Percentiles rank a stretch among this genome's conserved stretches.
Evolutionary conservation across 2,329 filamentous ascomycete genomes (phyloP).

Genomic region (Talaromyces sp.): DNA sequence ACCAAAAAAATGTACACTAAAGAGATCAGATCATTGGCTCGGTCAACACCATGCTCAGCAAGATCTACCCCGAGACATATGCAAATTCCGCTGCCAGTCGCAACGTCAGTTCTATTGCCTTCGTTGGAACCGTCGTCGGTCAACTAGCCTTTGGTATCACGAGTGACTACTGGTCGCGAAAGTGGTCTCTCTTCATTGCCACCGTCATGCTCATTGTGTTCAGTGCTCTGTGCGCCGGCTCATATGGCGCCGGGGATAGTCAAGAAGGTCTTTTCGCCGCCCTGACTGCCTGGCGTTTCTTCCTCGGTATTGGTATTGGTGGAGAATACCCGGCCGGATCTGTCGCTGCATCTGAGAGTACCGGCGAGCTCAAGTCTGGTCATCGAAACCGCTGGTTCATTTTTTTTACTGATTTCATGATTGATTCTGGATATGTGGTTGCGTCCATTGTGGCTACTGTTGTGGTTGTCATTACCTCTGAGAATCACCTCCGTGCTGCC

Average conservation of each 20-base stretch:
- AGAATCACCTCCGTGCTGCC: constrained; percentile 66
- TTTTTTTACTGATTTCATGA: constrained; percentile 84
- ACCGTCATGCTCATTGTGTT: constrained; percentile 84
- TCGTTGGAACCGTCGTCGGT: constrained; percentile 80
- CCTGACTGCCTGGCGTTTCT: constrained; percentile 79
- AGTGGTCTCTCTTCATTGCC: constrained; percentile 74
- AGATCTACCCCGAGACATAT: constrained; percentile 69
- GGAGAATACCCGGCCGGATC: constrained; percentile 61
- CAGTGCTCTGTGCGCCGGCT: constrained; percentile 71
- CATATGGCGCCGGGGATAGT: constrained; percentile 70
- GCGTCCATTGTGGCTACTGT: constrained; percentile 73
- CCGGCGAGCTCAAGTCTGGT: constrained; percentile 74
- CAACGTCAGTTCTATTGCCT: constrained; percentile 78
- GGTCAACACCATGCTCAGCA: constrained; percentile 71
- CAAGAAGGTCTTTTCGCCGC: constrained; percentile 70
- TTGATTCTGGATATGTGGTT: constrained; percentile 79
- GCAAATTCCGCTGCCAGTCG: constrained; percentile 63
- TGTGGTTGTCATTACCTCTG: constrained; percentile 56
- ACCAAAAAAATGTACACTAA: not conserved
- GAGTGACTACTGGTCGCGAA: constrained; percentile 79
- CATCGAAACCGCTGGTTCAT: constrained; percentile 89
- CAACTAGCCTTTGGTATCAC: constrained; percentile 78
- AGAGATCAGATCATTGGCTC: constrained; percentile 71
- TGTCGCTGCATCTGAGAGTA: constrained; percentile 79
- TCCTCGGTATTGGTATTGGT: constrained; percentile 74